Percentiles rank a stretch among this genome's conserved stretches.
phyloP scores from a whole-genome alignment of 495 filamentous ascomycete species.

The Glarea lozoyensis region DNA sequence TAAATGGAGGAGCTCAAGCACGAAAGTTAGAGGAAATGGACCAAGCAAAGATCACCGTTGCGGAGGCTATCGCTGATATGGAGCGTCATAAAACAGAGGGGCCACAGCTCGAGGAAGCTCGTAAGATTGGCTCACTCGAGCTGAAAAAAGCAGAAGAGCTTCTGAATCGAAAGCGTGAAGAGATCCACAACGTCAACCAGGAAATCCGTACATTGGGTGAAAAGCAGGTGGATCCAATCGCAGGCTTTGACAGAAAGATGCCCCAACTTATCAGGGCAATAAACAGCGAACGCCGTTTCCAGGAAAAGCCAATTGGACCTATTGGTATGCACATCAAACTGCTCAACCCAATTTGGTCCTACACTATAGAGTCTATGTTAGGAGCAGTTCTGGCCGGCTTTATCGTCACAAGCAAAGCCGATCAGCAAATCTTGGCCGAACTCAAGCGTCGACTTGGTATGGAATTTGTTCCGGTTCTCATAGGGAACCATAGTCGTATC shows the following conservation, averaged over 20 bases:
- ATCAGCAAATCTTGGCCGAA: constrained; percentile 50
- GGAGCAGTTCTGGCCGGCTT: constrained; percentile 61
- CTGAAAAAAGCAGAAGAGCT: constrained; percentile 28
- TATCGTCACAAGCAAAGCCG: constrained; percentile 65
- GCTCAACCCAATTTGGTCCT: constrained; percentile 72
- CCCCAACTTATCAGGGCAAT: constrained; percentile 57
- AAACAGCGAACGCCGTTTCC: constrained; percentile 55
- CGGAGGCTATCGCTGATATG: constrained; percentile 15
- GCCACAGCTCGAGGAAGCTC: constrained; percentile 10
- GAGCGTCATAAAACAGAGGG: constrained; percentile 7
- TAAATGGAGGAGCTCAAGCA: constrained; percentile 38
- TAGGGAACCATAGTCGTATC: constrained; percentile 50
- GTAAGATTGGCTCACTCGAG: constrained; percentile 8
- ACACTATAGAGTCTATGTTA: constrained; percentile 67
- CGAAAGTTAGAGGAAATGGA: constrained; percentile 33
- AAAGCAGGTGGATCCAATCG: constrained; percentile 42
- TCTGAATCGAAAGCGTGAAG: constrained; percentile 30
- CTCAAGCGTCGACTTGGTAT: constrained; percentile 51
- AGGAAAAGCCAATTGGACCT: constrained; percentile 69
- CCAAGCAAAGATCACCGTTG: constrained; percentile 37
- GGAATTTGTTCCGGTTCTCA: constrained; percentile 23
- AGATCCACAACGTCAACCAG: constrained; percentile 15
- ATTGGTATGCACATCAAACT: constrained; percentile 69
- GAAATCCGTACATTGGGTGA: constrained; percentile 35
- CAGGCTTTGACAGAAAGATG: constrained; percentile 53